These are phyloP conservation scores for Nicotiana rustica DNA, from an alignment of 305 asterid species.

Conservation along the genomic window DNA sequence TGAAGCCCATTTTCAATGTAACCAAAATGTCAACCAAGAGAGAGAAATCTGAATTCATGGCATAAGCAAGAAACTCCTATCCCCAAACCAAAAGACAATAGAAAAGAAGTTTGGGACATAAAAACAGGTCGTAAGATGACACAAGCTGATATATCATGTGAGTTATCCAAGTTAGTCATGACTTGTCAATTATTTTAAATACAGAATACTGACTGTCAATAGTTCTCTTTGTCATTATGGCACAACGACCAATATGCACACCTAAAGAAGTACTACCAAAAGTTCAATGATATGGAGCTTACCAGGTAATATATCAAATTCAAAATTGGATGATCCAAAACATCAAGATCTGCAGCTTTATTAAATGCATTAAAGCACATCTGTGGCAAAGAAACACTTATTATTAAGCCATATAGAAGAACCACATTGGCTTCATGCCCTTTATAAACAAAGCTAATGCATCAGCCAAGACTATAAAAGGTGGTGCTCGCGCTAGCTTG, in stretches of 20 bases:
- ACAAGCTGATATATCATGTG: constrained; percentile 26
- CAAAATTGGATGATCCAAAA: constrained; percentile 86
- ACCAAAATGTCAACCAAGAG: not conserved
- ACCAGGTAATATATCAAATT: constrained; percentile 88
- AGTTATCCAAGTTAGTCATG: not conserved
- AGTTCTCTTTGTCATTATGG: not conserved
- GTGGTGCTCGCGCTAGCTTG: not conserved
- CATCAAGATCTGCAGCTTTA: constrained; percentile 86
- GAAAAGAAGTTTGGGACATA: constrained; percentile 5
- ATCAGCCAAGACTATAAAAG: not conserved
- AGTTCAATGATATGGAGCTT: constrained; percentile 36
- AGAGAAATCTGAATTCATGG: not conserved
- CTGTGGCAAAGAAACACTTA: constrained; percentile 46
- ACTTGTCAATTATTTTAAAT: not conserved
- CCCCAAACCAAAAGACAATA: not conserved
- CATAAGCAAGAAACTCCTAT: not conserved
- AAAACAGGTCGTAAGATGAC: not conserved
- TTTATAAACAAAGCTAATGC: constrained; percentile 13
- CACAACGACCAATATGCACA: not conserved
- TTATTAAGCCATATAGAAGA: not conserved
- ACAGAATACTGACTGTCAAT: not conserved
- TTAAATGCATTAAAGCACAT: constrained; percentile 90
- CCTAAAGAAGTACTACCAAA: constrained; percentile 9
- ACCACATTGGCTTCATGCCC: constrained; percentile 19
- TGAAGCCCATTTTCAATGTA: not conserved